Evolutionary conservation across 2,329 filamentous ascomycete species (phyloP), one percentile per base, ranked within the genome.

Genomic region (Elsinoe arachidis): DNA sequence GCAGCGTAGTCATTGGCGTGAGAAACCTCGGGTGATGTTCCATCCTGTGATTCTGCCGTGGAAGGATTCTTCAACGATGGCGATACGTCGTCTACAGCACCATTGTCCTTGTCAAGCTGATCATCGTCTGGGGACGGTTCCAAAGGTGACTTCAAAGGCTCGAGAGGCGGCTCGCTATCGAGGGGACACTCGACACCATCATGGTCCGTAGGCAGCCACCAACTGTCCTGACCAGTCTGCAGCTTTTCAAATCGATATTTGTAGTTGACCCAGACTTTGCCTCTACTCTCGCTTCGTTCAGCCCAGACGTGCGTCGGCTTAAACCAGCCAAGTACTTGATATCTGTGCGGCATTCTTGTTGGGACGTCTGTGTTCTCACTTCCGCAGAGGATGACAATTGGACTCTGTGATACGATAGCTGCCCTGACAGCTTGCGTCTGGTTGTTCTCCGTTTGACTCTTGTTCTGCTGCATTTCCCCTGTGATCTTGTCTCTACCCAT

Each of bases 291-390:
- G 30, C 54, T 72, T 72, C 59, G 75, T 78, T 91, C 87, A 10
- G 71, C 74, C 87, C 87, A 91, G 0, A 89, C 74, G 51, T 85
- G 74, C 0, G 84, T 86, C 11, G 87, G 73, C 51, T 83, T 80
- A 66, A 88, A 90, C 67, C 78, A 83, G n/a, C 76, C 85, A 41
- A 90, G 73, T 0, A 89, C 81, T 57, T 79, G 83, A 63, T 84
- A 90, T 0, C 77, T 72, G 58, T 84, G 75, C 0, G 80, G 78
- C 6, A 84, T 72, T 23, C 74, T 71, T 1, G 75, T 76, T 0
- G 75, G 73, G 15, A 78, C 73, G 19, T 75, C 66, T 2, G 67
- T 66, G 60, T 83, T 80, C 55, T 77, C 68, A 14, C 77, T 67
- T 1, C 85, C 83, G 77, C 65, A 59, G 38, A 70, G 69, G 30